These are phyloP conservation scores for Limnanthes douglasii DNA, from an alignment of 345 rosid species.

Conservation along the genomic window DNA sequence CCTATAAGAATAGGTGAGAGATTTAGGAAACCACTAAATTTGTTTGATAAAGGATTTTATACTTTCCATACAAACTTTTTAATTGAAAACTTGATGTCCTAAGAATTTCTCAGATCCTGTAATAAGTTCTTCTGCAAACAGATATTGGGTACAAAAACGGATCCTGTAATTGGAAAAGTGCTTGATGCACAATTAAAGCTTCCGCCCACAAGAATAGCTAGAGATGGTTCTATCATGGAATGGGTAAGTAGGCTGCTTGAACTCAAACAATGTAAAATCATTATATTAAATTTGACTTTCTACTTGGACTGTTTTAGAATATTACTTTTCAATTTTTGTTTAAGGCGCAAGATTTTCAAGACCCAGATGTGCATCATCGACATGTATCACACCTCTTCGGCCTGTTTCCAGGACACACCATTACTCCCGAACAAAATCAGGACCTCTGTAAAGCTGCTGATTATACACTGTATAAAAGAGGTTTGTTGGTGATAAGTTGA, in stretches of 20 bases:
- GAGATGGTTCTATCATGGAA: conserved; percentile 94
- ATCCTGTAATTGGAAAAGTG: conserved; percentile 42
- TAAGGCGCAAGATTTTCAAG: conserved; percentile 70
- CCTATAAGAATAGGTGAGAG: too few relatives aligned
- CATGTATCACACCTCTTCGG: conserved; percentile 92
- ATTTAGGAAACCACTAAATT: too few relatives aligned
- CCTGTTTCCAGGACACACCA: conserved; percentile 78
- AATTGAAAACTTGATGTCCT: too few relatives aligned
- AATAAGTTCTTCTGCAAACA: conserved; percentile 14
- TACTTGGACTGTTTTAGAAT: not conserved
- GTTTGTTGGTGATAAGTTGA: conserved; percentile 16
- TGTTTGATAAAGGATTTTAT: too few relatives aligned
- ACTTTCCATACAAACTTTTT: too few relatives aligned
- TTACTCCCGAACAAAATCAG: conserved; percentile 47
- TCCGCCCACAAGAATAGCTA: conserved; percentile 45
- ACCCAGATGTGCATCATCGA: conserved; percentile 67
- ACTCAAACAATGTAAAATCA: not conserved
- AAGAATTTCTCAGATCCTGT: conserved; percentile 1
- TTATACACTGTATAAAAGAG: conserved; percentile 59
- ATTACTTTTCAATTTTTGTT: not conserved
- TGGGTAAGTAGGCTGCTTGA: conserved; percentile 36
- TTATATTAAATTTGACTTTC: not conserved
- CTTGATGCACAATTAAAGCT: conserved; percentile 46
- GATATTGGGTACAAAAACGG: conserved; percentile 44
- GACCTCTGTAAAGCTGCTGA: conserved; percentile 73